These are phyloP conservation scores for Acacia pycnantha DNA, from an alignment of 331 rosid genomes.

Conservation along the genomic window DNA sequence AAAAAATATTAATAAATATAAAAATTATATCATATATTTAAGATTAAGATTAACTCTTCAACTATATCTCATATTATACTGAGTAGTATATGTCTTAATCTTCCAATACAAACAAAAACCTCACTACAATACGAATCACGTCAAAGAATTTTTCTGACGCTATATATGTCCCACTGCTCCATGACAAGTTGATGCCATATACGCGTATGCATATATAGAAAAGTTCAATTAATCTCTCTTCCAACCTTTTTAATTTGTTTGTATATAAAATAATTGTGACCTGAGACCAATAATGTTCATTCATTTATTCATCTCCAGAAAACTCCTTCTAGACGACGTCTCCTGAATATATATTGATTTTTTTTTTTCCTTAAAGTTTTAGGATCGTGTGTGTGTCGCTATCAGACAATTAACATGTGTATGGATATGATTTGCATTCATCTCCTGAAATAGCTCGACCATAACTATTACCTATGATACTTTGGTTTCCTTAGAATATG, in stretches of 20 bases:
- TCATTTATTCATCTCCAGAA: neutral
- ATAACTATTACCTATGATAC: no score
- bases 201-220: neutral
- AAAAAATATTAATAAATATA: no score
- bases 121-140: conserved; percentile 44
- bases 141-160: conserved; percentile 36
- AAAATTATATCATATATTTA: no score
- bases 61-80: no score
- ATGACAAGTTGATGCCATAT: neutral
- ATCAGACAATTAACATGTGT: no score
- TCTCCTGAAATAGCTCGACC: no score
- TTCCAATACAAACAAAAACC: conserved; percentile 55
- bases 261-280: neutral
- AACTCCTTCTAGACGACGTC: neutral
- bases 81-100: conserved; percentile 35
- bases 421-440: no score
- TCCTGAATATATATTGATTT: no score
- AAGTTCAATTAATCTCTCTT: neutral
- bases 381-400: no score
- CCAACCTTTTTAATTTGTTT: neutral
- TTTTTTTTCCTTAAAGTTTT: no score
- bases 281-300: neutral
- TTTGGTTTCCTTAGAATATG: no score
- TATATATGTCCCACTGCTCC: neutral
- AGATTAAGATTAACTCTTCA: no score